Conservation (phyloP, 352 stramenopile species). For the Globisporangium polare region DNA sequence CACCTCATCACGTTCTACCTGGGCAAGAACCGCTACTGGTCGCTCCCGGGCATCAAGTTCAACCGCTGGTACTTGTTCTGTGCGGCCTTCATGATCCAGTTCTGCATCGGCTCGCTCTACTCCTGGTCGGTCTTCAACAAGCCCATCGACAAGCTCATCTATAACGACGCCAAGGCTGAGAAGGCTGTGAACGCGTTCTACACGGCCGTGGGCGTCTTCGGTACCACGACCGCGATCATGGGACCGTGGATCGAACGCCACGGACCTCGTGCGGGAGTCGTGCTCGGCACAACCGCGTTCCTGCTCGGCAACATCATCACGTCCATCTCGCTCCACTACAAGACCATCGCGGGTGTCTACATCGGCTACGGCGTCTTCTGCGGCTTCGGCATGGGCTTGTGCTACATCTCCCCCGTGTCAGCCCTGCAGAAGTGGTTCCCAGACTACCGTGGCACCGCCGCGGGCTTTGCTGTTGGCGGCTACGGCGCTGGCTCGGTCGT, state of each 20-base stretch:
- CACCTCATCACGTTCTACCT: slow-evolving; percentile 52
- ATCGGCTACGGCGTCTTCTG: slow-evolving; percentile 63
- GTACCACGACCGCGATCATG: slow-evolving; percentile 55
- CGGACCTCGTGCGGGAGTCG: slow-evolving; percentile 42
- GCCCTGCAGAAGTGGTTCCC: slow-evolving; percentile 78
- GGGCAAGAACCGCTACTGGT: slow-evolving; percentile 49
- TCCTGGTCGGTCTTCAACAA: slow-evolving; percentile 76
- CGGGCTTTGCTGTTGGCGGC: slow-evolving; percentile 61
- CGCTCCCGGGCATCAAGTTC: slow-evolving; percentile 37
- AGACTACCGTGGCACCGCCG: slow-evolving; percentile 63
- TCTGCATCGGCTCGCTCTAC: slow-evolving; percentile 74
- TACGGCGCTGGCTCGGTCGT: slow-evolving; percentile 62
- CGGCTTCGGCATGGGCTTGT: slow-evolving; percentile 63
- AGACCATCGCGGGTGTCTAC: slow-evolving; percentile 49
- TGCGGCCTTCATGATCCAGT: slow-evolving; percentile 60
- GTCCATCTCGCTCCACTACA: slow-evolving; percentile 41
- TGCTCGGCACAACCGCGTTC: slow-evolving; percentile 50
- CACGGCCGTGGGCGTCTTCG: slow-evolving; percentile 59
- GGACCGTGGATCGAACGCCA: slow-evolving; percentile 66
- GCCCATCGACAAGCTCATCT: slow-evolving; percentile 54
- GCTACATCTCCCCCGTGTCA: slow-evolving; percentile 77
- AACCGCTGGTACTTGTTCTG: slow-evolving; percentile 66
- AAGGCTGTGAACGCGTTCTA: slow-evolving; percentile 76
- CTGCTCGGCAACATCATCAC: slow-evolving; percentile 45
- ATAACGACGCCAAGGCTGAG: slow-evolving; percentile 37